Evolutionary conservation across 1,139 yeast species (phyloP).

Genomic region (Diutina siamensis): DNA sequence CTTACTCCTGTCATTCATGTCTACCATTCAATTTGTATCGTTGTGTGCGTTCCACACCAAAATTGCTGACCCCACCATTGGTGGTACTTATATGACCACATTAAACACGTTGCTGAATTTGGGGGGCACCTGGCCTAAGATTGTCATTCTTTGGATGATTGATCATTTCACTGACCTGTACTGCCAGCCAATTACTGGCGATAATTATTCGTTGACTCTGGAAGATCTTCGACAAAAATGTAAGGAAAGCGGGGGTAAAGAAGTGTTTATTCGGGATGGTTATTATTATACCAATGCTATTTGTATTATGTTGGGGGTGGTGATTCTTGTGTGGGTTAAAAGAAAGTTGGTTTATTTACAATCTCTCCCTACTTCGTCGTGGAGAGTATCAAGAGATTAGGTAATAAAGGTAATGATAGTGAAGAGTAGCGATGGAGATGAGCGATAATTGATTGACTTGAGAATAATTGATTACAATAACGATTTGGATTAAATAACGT

Average conservation of each 20-base stretch:
- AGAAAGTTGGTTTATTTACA: conserved; percentile 48
- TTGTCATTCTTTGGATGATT: conserved; percentile 65
- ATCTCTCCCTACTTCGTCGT: conserved; percentile 49
- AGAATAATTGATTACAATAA: no score
- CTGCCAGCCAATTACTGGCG: conserved; percentile 24
- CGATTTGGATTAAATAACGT: no score
- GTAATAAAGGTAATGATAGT: no score
- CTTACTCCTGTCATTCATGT: conserved; percentile 79
- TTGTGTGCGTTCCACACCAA: conserved; percentile 91
- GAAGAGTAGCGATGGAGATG: no score
- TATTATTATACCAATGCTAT: conserved; percentile 67
- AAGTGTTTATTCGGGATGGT: conserved; percentile 50
- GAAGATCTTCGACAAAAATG: conserved; percentile 22
- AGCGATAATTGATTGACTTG: no score
- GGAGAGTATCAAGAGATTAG: conserved; percentile 22
- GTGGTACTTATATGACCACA: conserved; percentile 97
- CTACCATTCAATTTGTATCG: conserved; percentile 90
- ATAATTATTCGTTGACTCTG: conserved; percentile 8
- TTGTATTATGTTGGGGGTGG: conserved; percentile 60
- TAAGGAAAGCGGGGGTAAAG: conserved; percentile 20
- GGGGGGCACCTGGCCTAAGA: conserved; percentile 97
- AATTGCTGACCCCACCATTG: conserved; percentile 90
- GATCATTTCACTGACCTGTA: conserved; percentile 61
- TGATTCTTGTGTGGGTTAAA: conserved; percentile 59
- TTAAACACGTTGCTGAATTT: conserved; percentile 82